phyloP scores from a whole-genome alignment of 345 rosid species.

The Orychophragmus violaceus region DNA sequence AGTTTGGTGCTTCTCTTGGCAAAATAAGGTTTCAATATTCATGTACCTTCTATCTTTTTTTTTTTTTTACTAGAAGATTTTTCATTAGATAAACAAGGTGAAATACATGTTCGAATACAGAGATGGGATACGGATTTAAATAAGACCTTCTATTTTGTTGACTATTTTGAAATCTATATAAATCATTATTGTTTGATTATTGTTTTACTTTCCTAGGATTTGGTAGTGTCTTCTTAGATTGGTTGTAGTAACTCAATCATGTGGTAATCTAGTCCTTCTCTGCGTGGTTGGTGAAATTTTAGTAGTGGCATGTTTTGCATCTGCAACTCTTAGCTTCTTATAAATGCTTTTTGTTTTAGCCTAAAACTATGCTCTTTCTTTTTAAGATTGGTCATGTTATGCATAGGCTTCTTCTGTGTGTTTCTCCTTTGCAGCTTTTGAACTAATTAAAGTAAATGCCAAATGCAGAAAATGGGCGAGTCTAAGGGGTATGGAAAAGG shows the following conservation, averaged over 20 bases:
- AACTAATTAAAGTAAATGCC: constrained; percentile 12
- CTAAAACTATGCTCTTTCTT: not conserved
- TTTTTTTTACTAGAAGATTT: no score
- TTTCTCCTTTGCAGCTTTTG: constrained; percentile 46
- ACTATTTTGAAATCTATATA: not conserved
- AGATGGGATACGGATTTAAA: no score
- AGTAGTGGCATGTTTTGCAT: no score
- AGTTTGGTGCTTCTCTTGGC: not conserved
- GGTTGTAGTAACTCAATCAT: not conserved
- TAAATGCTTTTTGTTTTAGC: not conserved
- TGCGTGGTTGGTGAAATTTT: not conserved
- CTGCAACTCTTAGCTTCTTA: not conserved
- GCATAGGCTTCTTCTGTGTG: constrained; percentile 45
- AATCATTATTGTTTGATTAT: not conserved
- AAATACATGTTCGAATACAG: no score
- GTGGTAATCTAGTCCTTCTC: not conserved
- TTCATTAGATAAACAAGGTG: no score
- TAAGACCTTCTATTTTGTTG: no score
- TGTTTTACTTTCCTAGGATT: no score
- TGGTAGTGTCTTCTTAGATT: not conserved
- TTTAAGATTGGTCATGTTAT: not conserved
- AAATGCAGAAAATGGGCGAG: constrained; percentile 53
- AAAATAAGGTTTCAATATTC: not conserved
- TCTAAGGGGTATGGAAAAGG: constrained; percentile 73
- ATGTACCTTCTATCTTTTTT: no score